phyloP scores from a whole-genome alignment of 2,329 filamentous ascomycete species.

The Fusarium cicatricum region DNA sequence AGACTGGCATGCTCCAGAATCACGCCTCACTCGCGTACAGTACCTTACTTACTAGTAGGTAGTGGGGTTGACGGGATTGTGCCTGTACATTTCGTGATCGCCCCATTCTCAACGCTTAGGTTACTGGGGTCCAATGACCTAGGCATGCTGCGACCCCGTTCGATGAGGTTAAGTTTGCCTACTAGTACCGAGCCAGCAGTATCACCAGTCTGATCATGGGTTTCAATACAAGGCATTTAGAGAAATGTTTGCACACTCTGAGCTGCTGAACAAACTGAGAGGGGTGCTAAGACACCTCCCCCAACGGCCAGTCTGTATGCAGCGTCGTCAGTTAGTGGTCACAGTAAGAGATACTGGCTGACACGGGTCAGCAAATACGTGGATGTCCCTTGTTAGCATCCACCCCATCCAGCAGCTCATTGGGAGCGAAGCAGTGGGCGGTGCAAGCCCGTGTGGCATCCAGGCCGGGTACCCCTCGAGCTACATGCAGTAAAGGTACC shows the following conservation, averaged over 20 bases:
- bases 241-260: too few relatives aligned
- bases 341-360: neutral
- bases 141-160: conserved; percentile 10
- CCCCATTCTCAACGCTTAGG: conserved; percentile 11
- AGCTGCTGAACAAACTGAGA: neutral
- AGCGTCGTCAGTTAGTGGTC: conserved; percentile 6
- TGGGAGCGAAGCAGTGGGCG: conserved; percentile 3
- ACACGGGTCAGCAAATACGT: conserved; percentile 1
- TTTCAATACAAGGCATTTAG: too few relatives aligned
- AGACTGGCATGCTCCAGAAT: neutral
- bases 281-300: neutral
- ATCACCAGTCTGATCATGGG: neutral
- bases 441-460: conserved; percentile 10
- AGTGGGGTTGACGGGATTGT: conserved; percentile 8
- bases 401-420: conserved; percentile 1
- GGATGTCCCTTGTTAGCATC: neutral
- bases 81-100: conserved; percentile 8
- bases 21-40: neutral
- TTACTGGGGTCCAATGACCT: conserved; percentile 15
- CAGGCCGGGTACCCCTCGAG: conserved; percentile 7
- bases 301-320: neutral
- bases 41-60: too few relatives aligned
- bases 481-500: conserved; percentile 2
- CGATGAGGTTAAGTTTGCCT: neutral
- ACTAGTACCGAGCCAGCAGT: neutral